These are phyloP conservation scores for Saccharum officinarum DNA, from an alignment of 176 grass and related monocot genomes.

Conservation along the genomic window DNA sequence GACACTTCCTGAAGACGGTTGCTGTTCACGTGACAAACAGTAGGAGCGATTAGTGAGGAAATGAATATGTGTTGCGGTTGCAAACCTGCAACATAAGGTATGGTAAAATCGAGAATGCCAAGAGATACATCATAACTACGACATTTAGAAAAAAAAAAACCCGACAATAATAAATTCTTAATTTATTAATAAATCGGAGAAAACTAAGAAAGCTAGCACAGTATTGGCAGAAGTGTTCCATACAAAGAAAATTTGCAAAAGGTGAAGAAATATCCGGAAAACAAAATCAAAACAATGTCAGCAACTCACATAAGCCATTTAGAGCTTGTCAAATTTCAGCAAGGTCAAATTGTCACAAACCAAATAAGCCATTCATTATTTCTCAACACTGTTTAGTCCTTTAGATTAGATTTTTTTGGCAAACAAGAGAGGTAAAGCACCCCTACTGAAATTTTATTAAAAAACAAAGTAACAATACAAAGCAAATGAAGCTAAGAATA, in stretches of 20 bases:
- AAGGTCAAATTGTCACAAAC: not conserved
- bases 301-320: too few relatives aligned
- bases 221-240: not conserved
- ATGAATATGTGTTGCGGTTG: not conserved
- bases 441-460: too few relatives aligned
- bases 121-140: not conserved
- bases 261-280: not conserved
- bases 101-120: not conserved
- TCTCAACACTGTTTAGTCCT: not conserved
- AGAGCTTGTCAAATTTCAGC: too few relatives aligned
- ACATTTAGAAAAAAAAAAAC: too few relatives aligned
- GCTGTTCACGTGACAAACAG: constrained; percentile 19
- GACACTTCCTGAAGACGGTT: not conserved
- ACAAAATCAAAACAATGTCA: not conserved
- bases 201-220: not conserved
- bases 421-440: too few relatives aligned
- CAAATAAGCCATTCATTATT: not conserved
- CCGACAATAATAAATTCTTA: not conserved
- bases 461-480: too few relatives aligned
- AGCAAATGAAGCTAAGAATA: too few relatives aligned
- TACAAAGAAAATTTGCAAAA: not conserved
- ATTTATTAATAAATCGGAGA: not conserved
- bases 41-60: not conserved
- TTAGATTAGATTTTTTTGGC: not conserved
- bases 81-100: not conserved